These are phyloP conservation scores for Macrotyloma uniflorum DNA, from an alignment of 306 rosid species.

Conservation along the genomic window DNA sequence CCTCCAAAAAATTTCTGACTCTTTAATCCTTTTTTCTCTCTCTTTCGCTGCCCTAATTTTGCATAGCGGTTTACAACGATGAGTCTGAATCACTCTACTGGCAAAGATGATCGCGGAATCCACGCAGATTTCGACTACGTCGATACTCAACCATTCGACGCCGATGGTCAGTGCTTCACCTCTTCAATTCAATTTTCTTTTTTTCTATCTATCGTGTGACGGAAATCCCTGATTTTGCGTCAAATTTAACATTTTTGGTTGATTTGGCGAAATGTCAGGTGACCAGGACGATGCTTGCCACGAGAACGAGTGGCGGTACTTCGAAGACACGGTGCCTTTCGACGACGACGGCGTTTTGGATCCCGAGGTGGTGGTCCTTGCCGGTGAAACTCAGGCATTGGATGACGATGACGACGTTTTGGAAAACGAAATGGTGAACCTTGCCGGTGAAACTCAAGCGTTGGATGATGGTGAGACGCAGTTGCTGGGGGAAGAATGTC, in stretches of 20 bases:
- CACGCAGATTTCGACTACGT: conserved; percentile 19
- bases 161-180: conserved; percentile 40
- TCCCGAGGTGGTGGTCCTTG: conserved; percentile 52
- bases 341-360: conserved; percentile 43
- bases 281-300: conserved; percentile 7
- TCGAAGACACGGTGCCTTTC: conserved; percentile 8
- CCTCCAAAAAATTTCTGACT: conserved; percentile 56
- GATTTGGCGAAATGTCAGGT: conserved; percentile 37
- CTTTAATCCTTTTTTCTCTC: not conserved
- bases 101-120: conserved; percentile 35
- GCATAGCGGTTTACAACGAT: conserved; percentile 36
- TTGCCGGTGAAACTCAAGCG: conserved; percentile 64
- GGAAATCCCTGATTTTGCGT: not conserved
- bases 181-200: not conserved
- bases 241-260: not conserved
- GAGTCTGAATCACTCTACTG: conserved; percentile 43
- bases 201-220: not conserved
- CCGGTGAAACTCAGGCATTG: conserved; percentile 62
- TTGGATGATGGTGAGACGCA: conserved; percentile 51
- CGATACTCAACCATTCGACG: conserved; percentile 55
- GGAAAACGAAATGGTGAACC: conserved; percentile 53
- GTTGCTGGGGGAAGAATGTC: conserved; percentile 53
- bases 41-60: conserved; percentile 27
- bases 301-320: conserved; percentile 30
- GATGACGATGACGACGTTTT: conserved; percentile 39